Conservation (phyloP, 495 filamentous ascomycete genomes). For the Beverwykella pulmonaria region DNA sequence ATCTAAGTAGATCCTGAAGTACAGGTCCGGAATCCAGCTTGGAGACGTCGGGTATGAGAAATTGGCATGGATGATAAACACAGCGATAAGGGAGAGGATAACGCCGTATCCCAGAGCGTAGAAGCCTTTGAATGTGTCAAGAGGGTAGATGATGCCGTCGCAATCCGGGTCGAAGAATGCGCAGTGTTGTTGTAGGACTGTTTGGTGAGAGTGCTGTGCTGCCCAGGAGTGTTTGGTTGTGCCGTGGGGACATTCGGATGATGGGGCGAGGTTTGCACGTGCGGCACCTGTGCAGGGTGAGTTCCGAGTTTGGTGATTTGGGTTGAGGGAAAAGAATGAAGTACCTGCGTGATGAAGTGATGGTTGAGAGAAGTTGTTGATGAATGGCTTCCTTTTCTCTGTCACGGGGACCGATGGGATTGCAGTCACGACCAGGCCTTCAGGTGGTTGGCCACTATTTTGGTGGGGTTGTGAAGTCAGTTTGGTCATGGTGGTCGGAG, state of each 20-base stretch:
- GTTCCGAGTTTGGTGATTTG: not conserved
- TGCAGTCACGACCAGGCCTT: not conserved
- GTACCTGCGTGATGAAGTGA: constrained; percentile 9
- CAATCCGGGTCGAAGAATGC: constrained; percentile 57
- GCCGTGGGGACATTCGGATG: constrained; percentile 1
- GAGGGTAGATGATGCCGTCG: constrained; percentile 58
- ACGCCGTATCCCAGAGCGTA: constrained; percentile 53
- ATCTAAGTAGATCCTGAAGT: constrained; percentile 22
- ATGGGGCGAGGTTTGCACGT: constrained; percentile 24
- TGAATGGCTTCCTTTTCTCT: constrained; percentile 2
- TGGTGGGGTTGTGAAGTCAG: not conserved
- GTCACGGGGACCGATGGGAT: constrained; percentile 13
- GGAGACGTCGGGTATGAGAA: constrained; percentile 26
- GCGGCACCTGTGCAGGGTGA: constrained; percentile 8
- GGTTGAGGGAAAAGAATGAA: not conserved
- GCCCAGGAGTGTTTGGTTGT: constrained; percentile 21
- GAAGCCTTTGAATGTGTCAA: constrained; percentile 59
- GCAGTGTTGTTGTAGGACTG: constrained; percentile 58
- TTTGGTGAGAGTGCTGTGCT: constrained; percentile 21
- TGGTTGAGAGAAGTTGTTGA: not conserved
- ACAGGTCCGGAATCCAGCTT: constrained; percentile 23
- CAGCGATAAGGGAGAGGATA: constrained; percentile 19
- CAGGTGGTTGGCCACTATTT: not conserved
- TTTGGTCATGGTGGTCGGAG: not conserved
- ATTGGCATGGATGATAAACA: constrained; percentile 26